Conservation (phyloP, 2,329 filamentous ascomycete species). For the Domatiomyces globalis region DNA sequence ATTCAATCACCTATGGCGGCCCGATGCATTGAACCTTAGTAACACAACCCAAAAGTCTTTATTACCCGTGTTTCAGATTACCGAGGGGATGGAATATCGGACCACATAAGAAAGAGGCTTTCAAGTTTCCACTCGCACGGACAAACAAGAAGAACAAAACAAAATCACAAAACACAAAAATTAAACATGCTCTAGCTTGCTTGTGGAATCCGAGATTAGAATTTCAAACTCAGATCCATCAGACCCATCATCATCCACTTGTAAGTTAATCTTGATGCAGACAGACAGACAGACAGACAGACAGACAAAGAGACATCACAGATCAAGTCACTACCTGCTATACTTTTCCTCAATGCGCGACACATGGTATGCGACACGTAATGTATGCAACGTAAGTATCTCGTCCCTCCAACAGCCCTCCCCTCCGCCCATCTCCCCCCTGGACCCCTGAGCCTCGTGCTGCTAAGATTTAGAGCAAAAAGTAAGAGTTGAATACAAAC, state of each 20-base stretch:
- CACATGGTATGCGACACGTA: too few species aligned
- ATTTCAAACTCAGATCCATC: background rate
- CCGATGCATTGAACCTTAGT: background rate
- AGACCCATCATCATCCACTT: background rate
- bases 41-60: background rate
- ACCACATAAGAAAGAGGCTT: background rate
- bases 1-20: background rate
- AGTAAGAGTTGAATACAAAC: too few species aligned
- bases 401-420: too few species aligned
- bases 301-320: too few species aligned
- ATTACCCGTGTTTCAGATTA: background rate
- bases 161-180: background rate
- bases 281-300: too few species aligned
- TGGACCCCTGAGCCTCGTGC: too few species aligned
- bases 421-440: too few species aligned
- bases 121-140: background rate
- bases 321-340: too few species aligned
- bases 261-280: background rate
- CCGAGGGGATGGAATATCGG: background rate
- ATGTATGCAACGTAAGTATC: too few species aligned
- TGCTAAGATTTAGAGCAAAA: too few species aligned
- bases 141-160: background rate
- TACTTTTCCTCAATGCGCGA: too few species aligned
- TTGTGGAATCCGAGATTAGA: background rate
- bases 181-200: background rate